Evolutionary conservation across 129 eudicot genomes (phyloP), one percentile per base, ranked within the genome.

Genomic region (Centaurea solstitialis): DNA sequence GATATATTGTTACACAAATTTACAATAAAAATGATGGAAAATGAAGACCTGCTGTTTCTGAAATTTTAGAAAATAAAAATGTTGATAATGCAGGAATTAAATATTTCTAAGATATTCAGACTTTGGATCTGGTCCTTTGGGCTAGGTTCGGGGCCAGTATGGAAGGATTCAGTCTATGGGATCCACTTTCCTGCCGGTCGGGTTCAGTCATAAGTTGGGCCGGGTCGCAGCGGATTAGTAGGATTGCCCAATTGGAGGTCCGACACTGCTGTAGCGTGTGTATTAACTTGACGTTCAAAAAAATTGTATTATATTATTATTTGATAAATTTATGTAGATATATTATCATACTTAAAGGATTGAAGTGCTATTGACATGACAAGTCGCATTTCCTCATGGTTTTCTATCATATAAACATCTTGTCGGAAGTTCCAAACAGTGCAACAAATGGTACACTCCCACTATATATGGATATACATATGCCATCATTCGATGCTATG

Each of bases 11-110:
- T 43, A 11, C 33, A 9, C 23, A 81, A 43, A 67, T 74, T 69
- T 37, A 74, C 39, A 81, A 74, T 50, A 28, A n/a, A n/a, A n/a
- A 41, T 81, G 70, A 81, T 74, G 43, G 39, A 75, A 79, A 33
- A 67, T 66, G 75, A 73, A 62, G 10, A 73, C 64, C 38, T 26
- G 66, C 66, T 73, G 47, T 64, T 23, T 80, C 43, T 30, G n/a
- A 35, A 72, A 72, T 40, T 61, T 50, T 43, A 26, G 74, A 28
- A 67, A 9, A 24, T 30, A 41, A n/a, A n/a, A n/a, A n/a, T n/a
- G n/a, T n/a, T n/a, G n/a, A n/a, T n/a, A n/a, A n/a, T n/a, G n/a
- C n/a, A n/a, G n/a, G n/a, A n/a, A n/a, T n/a, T n/a, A n/a, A n/a
- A n/a, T n/a, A n/a, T n/a, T n/a, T n/a, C n/a, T n/a, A n/a, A n/a